Evolutionary conservation across 305 asterid genomes (phyloP).

Genomic region (Fraxinus sp.): DNA sequence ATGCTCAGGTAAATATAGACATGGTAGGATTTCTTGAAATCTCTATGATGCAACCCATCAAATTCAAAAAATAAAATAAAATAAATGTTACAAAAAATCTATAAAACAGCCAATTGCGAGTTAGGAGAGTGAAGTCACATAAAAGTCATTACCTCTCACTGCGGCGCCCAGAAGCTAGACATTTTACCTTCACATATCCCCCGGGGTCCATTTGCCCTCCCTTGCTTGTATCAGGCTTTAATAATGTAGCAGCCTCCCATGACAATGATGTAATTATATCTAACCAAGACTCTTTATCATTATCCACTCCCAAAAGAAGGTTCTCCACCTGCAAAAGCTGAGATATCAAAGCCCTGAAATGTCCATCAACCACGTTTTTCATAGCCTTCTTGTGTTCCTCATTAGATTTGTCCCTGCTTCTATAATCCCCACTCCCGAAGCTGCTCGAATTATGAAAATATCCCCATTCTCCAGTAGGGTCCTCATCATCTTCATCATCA

Average conservation of each 20-base stretch:
- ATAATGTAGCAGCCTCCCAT: constrained; percentile 93
- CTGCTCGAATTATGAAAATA: constrained; percentile 60
- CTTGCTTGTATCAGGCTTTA: constrained; percentile 89
- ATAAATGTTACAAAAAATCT: constrained; percentile 8
- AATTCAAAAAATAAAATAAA: constrained; percentile 4
- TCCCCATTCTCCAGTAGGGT: constrained; percentile 90
- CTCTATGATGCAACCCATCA: constrained; percentile 7
- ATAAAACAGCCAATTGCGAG: constrained; percentile 4
- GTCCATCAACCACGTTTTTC: constrained; percentile 89
- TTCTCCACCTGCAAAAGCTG: constrained; percentile 96
- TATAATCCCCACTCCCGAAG: constrained; percentile 81
- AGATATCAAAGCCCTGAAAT: constrained; percentile 86
- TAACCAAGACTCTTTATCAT: constrained; percentile 82
- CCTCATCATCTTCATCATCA: constrained; percentile 74
- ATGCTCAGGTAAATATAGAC: neutral
- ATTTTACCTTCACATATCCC: constrained; percentile 89
- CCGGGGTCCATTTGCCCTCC: constrained; percentile 99
- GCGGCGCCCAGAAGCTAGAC: constrained; percentile 85
- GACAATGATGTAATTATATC: constrained; percentile 84
- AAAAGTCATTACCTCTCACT: constrained; percentile 66
- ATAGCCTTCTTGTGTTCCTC: constrained; percentile 78
- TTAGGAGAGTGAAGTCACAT: constrained; percentile 10
- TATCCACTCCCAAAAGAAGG: constrained; percentile 67
- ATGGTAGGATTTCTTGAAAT: constrained; percentile 3
- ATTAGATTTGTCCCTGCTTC: constrained; percentile 73